A percentile compares a stretch with the other conserved stretches of the same genome.
Evolutionary conservation across 2,329 filamentous ascomycete genomes (phyloP).

Genomic region (Fusarium goolgardi): DNA sequence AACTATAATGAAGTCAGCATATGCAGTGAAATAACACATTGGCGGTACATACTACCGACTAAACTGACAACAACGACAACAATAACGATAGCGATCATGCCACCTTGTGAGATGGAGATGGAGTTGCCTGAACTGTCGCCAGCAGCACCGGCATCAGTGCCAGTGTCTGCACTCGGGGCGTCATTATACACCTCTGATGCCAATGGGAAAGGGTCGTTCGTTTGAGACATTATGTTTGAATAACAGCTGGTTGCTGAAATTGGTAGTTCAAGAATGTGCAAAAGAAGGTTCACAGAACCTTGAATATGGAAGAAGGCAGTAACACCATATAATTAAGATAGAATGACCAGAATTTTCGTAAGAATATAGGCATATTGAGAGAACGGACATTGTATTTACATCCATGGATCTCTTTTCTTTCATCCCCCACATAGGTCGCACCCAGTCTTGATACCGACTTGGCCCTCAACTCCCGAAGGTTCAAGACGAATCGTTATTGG

Average conservation of each 20-base stretch:
- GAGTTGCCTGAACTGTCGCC: constrained; percentile 68
- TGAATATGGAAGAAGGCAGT: constrained; percentile 17
- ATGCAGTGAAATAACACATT: not conserved
- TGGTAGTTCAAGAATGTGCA: constrained; percentile 8
- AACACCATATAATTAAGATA: constrained; percentile 19
- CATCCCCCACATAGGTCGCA: constrained; percentile 34
- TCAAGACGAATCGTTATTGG: constrained; percentile 40
- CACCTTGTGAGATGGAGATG: constrained; percentile 74
- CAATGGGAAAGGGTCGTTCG: constrained; percentile 56
- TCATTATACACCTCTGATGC: constrained; percentile 56
- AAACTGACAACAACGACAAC: constrained; percentile 75
- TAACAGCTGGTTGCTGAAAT: constrained; percentile 1
- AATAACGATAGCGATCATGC: constrained; percentile 78
- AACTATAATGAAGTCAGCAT: constrained; percentile 57
- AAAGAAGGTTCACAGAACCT: constrained; percentile 40
- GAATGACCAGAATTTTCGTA: constrained; percentile 4
- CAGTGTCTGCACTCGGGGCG: constrained; percentile 54
- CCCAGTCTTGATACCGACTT: constrained; percentile 32
- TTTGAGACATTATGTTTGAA: constrained; percentile 55
- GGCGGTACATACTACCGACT: constrained; percentile 70
- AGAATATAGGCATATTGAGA: constrained; percentile 14
- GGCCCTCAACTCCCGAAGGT: constrained; percentile 26
- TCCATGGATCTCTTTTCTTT: constrained; percentile 16
- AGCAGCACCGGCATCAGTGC: constrained; percentile 72
- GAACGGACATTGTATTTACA: constrained; percentile 46